Evolutionary conservation across 371 early-diverging fungal genomes (phyloP).

Genomic region (Fennellomyces sp.): DNA sequence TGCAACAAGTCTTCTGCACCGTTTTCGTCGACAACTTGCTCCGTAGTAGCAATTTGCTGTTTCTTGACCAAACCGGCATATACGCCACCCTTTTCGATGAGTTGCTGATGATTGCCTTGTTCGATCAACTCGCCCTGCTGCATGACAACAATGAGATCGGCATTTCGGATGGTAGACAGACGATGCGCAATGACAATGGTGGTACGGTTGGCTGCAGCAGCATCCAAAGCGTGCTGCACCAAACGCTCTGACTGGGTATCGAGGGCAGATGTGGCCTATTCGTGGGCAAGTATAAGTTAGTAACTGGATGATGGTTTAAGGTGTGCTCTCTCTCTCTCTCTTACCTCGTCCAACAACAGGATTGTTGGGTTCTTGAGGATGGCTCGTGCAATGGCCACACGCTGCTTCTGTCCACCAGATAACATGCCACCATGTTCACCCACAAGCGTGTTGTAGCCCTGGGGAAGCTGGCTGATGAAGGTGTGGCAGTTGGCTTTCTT

Average conservation of each 20-base stretch:
- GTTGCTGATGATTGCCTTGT: slow-evolving; percentile 72
- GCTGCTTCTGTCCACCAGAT: slow-evolving; percentile 80
- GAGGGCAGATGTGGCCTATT: slow-evolving; percentile 76
- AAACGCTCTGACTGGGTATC: slow-evolving; percentile 82
- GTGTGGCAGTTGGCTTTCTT: slow-evolving; percentile 74
- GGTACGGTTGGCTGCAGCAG: slow-evolving; percentile 76
- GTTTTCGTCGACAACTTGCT: too few species aligned
- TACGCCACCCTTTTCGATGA: slow-evolving; percentile 53
- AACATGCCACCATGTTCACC: slow-evolving; percentile 74
- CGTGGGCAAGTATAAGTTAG: too few species aligned
- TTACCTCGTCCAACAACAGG: slow-evolving; percentile 48
- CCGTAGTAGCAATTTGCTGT: slow-evolving; percentile 45
- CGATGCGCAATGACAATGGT: slow-evolving; percentile 95
- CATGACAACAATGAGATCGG: slow-evolving; percentile 86
- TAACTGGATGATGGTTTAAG: background rate
- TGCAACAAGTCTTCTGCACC: slow-evolving; percentile 28
- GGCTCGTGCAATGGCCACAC: slow-evolving; percentile 53
- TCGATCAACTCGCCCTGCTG: slow-evolving; percentile 73
- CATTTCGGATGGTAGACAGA: slow-evolving; percentile 78
- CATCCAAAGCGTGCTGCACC: slow-evolving; percentile 82
- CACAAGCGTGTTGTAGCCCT: slow-evolving; percentile 74
- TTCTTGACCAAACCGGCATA: slow-evolving; percentile 63
- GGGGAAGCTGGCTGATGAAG: slow-evolving; percentile 77
- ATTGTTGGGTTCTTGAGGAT: slow-evolving; percentile 50
- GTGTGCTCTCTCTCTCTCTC: too few species aligned